A percentile compares a stretch with the other conserved stretches of the same genome.
Conservation (phyloP, 1,284 basidiomycete genomes). For the Austroboletus niveus region DNA sequence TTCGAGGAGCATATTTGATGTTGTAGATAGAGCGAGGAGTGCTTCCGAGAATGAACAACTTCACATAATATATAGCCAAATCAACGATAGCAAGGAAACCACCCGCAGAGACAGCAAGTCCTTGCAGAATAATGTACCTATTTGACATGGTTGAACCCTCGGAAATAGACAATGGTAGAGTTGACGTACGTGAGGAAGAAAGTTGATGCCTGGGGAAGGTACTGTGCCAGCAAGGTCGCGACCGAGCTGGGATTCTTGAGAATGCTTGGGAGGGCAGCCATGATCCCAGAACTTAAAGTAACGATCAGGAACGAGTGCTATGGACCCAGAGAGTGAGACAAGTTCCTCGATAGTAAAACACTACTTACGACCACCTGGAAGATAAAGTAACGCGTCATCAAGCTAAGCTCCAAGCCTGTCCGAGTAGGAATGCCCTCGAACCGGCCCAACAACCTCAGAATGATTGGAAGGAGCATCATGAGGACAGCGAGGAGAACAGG, state of each 20-base stretch:
- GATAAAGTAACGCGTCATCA: conserved; percentile 90
- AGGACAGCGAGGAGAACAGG: conserved; percentile 83
- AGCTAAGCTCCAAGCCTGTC: conserved; percentile 82
- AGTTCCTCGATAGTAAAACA: not conserved
- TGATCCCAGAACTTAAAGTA: conserved; percentile 78
- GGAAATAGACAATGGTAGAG: not conserved
- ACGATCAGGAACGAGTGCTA: conserved; percentile 90
- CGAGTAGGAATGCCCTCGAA: conserved; percentile 82
- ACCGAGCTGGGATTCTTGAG: conserved; percentile 59
- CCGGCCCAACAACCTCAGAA: conserved; percentile 74
- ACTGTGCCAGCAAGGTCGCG: conserved; percentile 66
- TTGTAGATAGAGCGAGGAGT: conserved; percentile 85
- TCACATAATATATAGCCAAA: conserved; percentile 83
- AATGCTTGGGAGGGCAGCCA: conserved; percentile 65
- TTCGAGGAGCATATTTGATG: conserved; percentile 70
- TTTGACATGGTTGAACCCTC: conserved; percentile 2
- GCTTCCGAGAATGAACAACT: conserved; percentile 79
- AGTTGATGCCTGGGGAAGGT: conserved; percentile 82
- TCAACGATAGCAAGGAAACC: conserved; percentile 80
- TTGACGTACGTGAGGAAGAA: conserved; percentile 87
- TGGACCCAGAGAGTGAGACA: not conserved
- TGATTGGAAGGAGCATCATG: conserved; percentile 88
- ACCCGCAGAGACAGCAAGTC: conserved; percentile 73
- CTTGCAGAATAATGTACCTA: conserved; percentile 67
- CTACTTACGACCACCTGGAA: conserved; percentile 84